Conservation (phyloP, 257 asterid genomes). For the Ajuga chamaepitys region DNA sequence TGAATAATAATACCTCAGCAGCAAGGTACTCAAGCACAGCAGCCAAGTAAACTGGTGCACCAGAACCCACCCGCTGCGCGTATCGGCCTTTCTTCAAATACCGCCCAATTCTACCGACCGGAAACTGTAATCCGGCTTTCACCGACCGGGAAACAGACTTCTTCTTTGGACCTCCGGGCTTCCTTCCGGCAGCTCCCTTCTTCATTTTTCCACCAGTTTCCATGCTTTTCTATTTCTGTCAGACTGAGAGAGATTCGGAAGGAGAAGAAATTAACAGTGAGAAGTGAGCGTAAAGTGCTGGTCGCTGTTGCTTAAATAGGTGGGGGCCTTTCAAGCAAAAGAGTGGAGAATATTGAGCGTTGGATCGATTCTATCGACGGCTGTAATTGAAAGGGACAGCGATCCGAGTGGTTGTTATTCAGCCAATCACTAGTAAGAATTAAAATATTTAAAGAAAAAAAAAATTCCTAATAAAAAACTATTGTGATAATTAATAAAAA, state of each 20-base stretch:
- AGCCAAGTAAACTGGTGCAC: constrained; percentile 45
- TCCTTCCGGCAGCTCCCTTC: constrained; percentile 53
- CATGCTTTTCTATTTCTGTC: no score
- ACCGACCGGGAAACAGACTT: constrained; percentile 43
- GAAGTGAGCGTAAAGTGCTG: not conserved
- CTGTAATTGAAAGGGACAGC: no score
- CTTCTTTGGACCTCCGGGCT: constrained; percentile 47
- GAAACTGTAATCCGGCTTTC: constrained; percentile 48
- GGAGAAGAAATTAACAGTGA: not conserved
- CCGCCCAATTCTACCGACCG: constrained; percentile 54
- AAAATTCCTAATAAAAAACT: no score
- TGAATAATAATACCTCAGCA: constrained; percentile 40
- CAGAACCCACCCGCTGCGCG: constrained; percentile 34
- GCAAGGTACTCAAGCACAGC: constrained; percentile 52
- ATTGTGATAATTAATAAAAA: no score
- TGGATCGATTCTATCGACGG: no score
- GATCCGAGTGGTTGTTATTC: no score
- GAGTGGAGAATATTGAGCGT: no score
- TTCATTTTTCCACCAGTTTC: constrained; percentile 25
- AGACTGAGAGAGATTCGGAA: not conserved
- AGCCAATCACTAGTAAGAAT: no score
- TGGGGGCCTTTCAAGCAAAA: no score
- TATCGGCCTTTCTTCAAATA: constrained; percentile 49
- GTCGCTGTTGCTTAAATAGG: constrained; percentile 10
- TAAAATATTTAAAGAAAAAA: no score